Evolutionary conservation across 805 yeast genomes (phyloP).

Genomic region (Nakazawaea pomicola): DNA sequence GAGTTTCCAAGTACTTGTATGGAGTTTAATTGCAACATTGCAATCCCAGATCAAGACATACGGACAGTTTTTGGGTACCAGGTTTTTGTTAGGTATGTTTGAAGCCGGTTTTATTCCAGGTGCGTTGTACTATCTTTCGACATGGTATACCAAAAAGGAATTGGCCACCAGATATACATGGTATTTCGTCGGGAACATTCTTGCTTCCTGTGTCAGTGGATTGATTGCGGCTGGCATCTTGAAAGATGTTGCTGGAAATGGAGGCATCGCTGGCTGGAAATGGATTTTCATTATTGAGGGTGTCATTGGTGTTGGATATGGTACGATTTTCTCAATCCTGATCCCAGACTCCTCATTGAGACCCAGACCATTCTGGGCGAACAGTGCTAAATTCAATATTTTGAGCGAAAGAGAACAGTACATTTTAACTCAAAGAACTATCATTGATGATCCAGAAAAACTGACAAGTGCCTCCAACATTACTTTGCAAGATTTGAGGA

Average conservation of each 20-base stretch:
- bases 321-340: slow-evolving; percentile 27
- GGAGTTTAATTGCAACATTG: slow-evolving; percentile 52
- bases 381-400: slow-evolving; percentile 13
- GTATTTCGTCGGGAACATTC: slow-evolving; percentile 39
- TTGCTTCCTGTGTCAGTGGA: slow-evolving; percentile 34
- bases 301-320: slow-evolving; percentile 18
- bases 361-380: slow-evolving; percentile 19
- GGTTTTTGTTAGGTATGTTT: slow-evolving; percentile 48
- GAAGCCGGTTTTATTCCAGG: slow-evolving; percentile 74
- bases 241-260: slow-evolving; percentile 29
- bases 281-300: slow-evolving; percentile 69
- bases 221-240: slow-evolving; percentile 43
- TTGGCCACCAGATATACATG: slow-evolving; percentile 43
- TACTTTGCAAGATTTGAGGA: slow-evolving; percentile 2
- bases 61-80: slow-evolving; percentile 39
- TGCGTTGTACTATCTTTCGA: slow-evolving; percentile 56
- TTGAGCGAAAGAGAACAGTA: slow-evolving; percentile 13
- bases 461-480: slow-evolving; percentile 6
- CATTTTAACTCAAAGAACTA: slow-evolving; percentile 12
- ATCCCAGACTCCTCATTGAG: slow-evolving; percentile 25
- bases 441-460: slow-evolving; percentile 27
- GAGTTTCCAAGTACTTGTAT: slow-evolving; percentile 50
- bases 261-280: slow-evolving; percentile 46
- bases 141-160: slow-evolving; percentile 58
- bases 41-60: slow-evolving; percentile 42